Evolutionary conservation across 228 moss, liverwort and hornwort genomes (phyloP), one percentile per base, ranked within the genome.

Genomic region (Sphagnum magellanicum): DNA sequence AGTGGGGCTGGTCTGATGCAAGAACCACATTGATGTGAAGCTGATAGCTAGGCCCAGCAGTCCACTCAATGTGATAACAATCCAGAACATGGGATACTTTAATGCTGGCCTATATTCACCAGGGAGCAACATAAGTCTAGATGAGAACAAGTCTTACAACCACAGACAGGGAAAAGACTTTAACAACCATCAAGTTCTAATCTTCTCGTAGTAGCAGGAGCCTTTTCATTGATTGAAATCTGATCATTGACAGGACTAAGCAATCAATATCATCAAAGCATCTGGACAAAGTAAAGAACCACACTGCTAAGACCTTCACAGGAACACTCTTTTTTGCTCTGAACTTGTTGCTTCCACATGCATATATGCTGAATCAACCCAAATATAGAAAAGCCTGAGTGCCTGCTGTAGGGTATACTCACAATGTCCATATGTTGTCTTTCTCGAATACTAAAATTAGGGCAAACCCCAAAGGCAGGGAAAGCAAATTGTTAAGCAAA

Each of bases 21-120:
- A 72, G 80, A 98, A 98, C 98, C 98, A 98, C 98, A 98, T 98
- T 51, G 98, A 98, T 53, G 98, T 84, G 78, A 98, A 98, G 89
- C 98, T 98, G 80, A 98, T 98, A 47, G 88, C 93, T 63, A 98
- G 85, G 71, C 98, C 98, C 59, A 98, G 87, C 65, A 98, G 73
- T 52, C 98, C 98, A 87, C 98, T 98, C 83, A 94, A 74, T 10
- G 98, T 98, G 46, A 84, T 85, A 6, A 98, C 87, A 6, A 84
- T 78, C 98, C 98, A 98, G 75, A 98, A 98, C 78, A 90, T 81
- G 58, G 98, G 93, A 50, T 87, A 62, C 81, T 76, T 87, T 60
- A 98, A 71, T 60, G 91, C 87, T 74, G 98, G 74, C 88, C 98
- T 98, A 66, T 66, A 14, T 50, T 10, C 55, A 55, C 55, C 8